Conservation (phyloP, 176 grass and related monocot genomes). For the Aegilops longissima region DNA sequence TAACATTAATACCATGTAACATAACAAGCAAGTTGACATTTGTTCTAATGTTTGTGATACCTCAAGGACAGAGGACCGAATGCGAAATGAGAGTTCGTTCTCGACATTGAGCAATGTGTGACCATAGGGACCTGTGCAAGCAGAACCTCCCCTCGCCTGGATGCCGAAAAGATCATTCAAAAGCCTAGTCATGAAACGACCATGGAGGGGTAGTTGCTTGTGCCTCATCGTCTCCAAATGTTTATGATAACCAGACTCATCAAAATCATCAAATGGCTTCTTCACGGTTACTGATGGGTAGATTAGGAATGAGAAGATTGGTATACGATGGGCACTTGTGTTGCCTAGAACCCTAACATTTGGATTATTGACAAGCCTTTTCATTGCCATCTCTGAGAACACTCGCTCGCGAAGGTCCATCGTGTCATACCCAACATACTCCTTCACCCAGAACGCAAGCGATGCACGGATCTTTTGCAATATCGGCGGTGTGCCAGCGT, state of each 20-base stretch:
- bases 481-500: slow-evolving; percentile 61
- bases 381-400: slow-evolving; percentile 42
- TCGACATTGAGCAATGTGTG: slow-evolving; percentile 58
- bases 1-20: background rate
- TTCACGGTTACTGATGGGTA: background rate
- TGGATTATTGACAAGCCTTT: slow-evolving; percentile 27
- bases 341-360: slow-evolving; percentile 62
- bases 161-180: slow-evolving; percentile 83
- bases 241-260: background rate
- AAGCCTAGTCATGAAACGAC: slow-evolving; percentile 62
- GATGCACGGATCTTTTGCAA: slow-evolving; percentile 74
- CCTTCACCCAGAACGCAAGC: slow-evolving; percentile 77
- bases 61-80: slow-evolving; percentile 55
- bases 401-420: slow-evolving; percentile 39
- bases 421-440: slow-evolving; percentile 48
- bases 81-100: slow-evolving; percentile 42
- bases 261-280: background rate
- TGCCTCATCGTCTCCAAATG: background rate
- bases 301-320: slow-evolving; percentile 70
- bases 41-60: background rate
- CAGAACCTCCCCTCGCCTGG: slow-evolving; percentile 76
- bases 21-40: background rate
- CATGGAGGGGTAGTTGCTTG: slow-evolving; percentile 49
- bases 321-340: slow-evolving; percentile 40
- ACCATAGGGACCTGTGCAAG: slow-evolving; percentile 66